phyloP scores from a whole-genome alignment of 352 stramenopile species.

The Globisporangium megalacanthum region DNA sequence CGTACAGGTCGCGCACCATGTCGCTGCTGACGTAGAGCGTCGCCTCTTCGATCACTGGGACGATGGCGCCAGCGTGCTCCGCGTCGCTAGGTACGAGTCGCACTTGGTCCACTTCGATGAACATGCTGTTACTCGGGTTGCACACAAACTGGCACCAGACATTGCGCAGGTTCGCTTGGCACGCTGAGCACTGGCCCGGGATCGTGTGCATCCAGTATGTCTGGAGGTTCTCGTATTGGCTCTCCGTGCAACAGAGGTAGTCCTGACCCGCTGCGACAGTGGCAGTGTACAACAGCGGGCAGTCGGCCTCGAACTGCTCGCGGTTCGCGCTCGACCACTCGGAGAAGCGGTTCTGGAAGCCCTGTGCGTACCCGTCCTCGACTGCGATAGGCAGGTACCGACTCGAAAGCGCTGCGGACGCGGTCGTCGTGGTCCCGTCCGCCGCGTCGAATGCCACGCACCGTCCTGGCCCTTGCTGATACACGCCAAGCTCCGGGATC shows the following conservation, averaged over 20 bases:
- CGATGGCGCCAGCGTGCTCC: slow-evolving; percentile 40
- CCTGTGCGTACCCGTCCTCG: slow-evolving; percentile 43
- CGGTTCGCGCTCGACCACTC: slow-evolving; percentile 54
- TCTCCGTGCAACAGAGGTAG: slow-evolving; percentile 72
- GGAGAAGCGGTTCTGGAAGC: slow-evolving; percentile 70
- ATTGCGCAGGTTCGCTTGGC: slow-evolving; percentile 71
- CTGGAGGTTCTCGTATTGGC: slow-evolving; percentile 60
- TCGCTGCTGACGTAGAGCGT: slow-evolving; percentile 69
- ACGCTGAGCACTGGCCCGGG: slow-evolving; percentile 51
- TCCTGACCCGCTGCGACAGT: slow-evolving; percentile 45
- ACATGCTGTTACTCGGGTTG: slow-evolving; percentile 74
- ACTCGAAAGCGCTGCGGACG: slow-evolving; percentile 32
- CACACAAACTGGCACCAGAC: slow-evolving; percentile 80
- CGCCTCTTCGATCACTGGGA: slow-evolving; percentile 59
- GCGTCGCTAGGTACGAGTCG: slow-evolving; percentile 49
- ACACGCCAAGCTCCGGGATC: slow-evolving; percentile 44
- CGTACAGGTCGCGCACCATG: slow-evolving; percentile 63
- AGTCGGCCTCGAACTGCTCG: slow-evolving; percentile 61
- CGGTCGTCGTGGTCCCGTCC: slow-evolving; percentile 36
- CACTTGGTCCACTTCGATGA: slow-evolving; percentile 65
- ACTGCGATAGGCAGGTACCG: slow-evolving; percentile 61
- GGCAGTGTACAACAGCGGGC: slow-evolving; percentile 61
- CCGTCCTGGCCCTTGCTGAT: slow-evolving; percentile 35
- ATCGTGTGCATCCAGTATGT: slow-evolving; percentile 49
- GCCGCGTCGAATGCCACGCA: slow-evolving; percentile 67